Conservation (phyloP, 352 stramenopile species). For the Phytopythium sindhum region DNA sequence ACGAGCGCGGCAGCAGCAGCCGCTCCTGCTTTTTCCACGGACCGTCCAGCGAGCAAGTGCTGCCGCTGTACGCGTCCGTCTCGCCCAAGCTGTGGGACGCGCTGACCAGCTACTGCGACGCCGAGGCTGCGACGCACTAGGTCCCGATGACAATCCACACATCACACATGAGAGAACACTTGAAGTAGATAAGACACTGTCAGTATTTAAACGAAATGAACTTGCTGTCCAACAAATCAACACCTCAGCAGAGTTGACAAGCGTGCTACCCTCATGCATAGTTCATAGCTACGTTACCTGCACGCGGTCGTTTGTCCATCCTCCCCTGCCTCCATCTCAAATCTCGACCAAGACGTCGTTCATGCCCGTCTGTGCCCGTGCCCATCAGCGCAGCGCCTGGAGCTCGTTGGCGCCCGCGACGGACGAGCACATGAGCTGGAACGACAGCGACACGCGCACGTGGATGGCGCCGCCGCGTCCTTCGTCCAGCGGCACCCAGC, state of each 20-base stretch:
- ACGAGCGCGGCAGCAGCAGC: too few relatives aligned
- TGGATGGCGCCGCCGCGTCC: slow-evolving; percentile 54
- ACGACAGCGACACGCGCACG: slow-evolving; percentile 61
- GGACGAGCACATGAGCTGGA: slow-evolving; percentile 78
- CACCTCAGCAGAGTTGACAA: background rate
- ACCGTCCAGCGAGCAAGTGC: background rate
- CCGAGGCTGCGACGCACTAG: background rate
- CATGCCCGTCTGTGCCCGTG: background rate
- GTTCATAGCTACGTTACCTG: background rate
- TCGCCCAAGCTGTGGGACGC: background rate
- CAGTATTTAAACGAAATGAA: background rate
- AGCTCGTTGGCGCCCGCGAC: slow-evolving; percentile 22
- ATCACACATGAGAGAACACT: background rate
- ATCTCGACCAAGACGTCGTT: background rate
- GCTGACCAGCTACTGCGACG: background rate
- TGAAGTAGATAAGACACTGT: background rate
- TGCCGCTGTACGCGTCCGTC: background rate
- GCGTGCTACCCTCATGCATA: background rate
- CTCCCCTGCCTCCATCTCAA: background rate
- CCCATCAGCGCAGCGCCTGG: slow-evolving; percentile 14
- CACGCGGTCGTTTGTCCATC: background rate
- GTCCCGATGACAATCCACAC: background rate
- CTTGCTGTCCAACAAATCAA: background rate
- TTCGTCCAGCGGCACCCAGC: slow-evolving; percentile 65
- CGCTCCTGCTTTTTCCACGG: background rate